Conservation (phyloP, 139 green algal genomes). For the Choricystis sp. region DNA sequence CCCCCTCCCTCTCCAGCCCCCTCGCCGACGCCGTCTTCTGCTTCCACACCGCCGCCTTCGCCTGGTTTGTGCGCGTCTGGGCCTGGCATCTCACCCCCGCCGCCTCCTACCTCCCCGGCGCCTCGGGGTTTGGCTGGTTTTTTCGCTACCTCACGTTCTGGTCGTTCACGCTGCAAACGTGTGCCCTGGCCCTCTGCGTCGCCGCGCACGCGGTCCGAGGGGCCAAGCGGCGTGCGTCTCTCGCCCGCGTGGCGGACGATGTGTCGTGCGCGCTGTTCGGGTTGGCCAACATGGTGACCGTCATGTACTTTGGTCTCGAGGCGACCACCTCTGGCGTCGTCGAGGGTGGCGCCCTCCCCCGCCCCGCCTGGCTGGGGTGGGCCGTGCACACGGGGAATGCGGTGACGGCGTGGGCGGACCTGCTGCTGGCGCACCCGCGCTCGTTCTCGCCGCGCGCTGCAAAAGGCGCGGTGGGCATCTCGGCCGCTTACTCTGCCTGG, state of each 20-base stretch:
- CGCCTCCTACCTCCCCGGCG: conserved; percentile 34
- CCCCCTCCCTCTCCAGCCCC: background rate
- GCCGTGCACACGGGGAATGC: conserved; percentile 41
- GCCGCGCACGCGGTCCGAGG: conserved; percentile 12
- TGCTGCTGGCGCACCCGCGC: conserved; percentile 21
- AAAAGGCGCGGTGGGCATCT: conserved; percentile 16
- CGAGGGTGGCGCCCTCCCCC: conserved; percentile 27
- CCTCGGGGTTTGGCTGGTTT: conserved; percentile 55
- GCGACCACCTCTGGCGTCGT: conserved; percentile 28
- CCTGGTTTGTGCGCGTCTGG: conserved; percentile 31
- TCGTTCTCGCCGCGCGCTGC: conserved; percentile 18
- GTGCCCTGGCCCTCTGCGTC: conserved; percentile 26
- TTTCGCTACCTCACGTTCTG: conserved; percentile 66
- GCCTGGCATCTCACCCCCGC: conserved; percentile 40
- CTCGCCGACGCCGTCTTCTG: conserved; percentile 13
- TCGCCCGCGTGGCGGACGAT: conserved; percentile 17
- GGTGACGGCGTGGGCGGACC: conserved; percentile 36
- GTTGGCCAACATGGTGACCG: conserved; percentile 45
- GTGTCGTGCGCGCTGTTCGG: conserved; percentile 45
- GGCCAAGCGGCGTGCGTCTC: too few species aligned
- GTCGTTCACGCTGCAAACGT: conserved; percentile 41
- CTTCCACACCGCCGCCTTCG: conserved; percentile 18
- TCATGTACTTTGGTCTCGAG: conserved; percentile 49
- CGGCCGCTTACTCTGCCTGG: conserved; percentile 16
- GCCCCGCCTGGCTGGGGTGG: conserved; percentile 39